phyloP scores from a whole-genome alignment of 2,329 filamentous ascomycete genomes.

The Cytospora piceae region DNA sequence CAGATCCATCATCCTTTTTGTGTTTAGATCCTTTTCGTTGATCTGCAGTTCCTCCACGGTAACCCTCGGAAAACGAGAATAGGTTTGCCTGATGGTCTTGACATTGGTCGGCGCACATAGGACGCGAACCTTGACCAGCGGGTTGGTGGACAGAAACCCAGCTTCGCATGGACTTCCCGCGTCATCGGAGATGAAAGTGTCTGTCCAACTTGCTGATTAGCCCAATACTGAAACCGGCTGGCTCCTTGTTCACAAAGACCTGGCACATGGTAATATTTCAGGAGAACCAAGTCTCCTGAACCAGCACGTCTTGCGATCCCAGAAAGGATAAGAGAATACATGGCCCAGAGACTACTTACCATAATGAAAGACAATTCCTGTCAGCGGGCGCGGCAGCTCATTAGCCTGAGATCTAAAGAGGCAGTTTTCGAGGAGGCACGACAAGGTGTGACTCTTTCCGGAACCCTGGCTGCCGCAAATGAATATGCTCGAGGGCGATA shows the following conservation, averaged over 20 bases:
- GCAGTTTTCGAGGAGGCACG: slow-evolving; percentile 61
- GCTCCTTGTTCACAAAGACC: not conserved
- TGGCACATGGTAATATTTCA: not conserved
- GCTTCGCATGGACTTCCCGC: slow-evolving; percentile 61
- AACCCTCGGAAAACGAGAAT: slow-evolving; percentile 48
- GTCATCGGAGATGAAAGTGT: slow-evolving; percentile 54
- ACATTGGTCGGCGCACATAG: slow-evolving; percentile 60
- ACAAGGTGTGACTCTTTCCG: slow-evolving; percentile 65
- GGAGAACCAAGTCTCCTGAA: not conserved
- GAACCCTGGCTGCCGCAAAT: slow-evolving; percentile 68
- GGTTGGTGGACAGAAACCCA: slow-evolving; percentile 54
- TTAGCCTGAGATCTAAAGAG: slow-evolving; percentile 51
- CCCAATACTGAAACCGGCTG: not conserved
- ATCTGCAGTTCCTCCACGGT: slow-evolving; percentile 51
- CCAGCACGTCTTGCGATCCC: not conserved
- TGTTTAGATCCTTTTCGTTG: slow-evolving; percentile 49
- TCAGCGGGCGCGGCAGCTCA: slow-evolving; percentile 54
- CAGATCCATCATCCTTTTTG: slow-evolving; percentile 60
- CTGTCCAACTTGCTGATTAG: slow-evolving; percentile 34
- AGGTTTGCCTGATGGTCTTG: slow-evolving; percentile 45
- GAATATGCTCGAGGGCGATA: slow-evolving; percentile 60
- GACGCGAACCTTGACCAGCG: slow-evolving; percentile 52
- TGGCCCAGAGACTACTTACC: not conserved
- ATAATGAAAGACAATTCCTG: slow-evolving; percentile 68
- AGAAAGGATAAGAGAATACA: not conserved